phyloP scores from a whole-genome alignment of 2,329 filamentous ascomycete genomes.

The Simplicillium aogashimaense region DNA sequence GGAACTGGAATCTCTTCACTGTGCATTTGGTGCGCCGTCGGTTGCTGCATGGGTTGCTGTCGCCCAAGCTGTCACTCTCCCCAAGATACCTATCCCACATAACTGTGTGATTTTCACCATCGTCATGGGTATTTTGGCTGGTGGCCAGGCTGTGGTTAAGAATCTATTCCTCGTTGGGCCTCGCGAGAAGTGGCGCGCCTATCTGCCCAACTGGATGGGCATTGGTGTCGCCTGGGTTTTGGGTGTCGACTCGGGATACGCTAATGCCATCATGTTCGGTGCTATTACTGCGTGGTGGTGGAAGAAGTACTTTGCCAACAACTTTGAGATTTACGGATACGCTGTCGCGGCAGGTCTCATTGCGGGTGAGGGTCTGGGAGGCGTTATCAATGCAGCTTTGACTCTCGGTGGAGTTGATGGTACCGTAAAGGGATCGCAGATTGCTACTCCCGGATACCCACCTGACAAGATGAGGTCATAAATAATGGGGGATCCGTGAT shows the following conservation, averaged over 20 bases:
- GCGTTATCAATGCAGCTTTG: constrained; percentile 37
- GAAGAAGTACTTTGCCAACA: constrained; percentile 32
- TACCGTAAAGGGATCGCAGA: constrained; percentile 2
- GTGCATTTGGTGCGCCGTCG: constrained; percentile 51
- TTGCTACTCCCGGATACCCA: constrained; percentile 7
- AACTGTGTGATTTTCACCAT: constrained; percentile 40
- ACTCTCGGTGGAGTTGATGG: constrained; percentile 13
- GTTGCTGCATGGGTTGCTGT: constrained; percentile 58
- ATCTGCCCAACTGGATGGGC: constrained; percentile 45
- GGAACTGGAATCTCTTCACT: constrained; percentile 24
- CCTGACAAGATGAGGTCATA: too few relatives aligned
- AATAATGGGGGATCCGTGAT: too few relatives aligned
- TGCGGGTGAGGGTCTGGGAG: constrained; percentile 46
- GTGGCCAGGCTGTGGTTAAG: constrained; percentile 31
- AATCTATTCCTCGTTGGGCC: constrained; percentile 36
- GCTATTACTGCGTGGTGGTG: constrained; percentile 34
- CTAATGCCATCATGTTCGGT: constrained; percentile 40
- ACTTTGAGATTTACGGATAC: constrained; percentile 41
- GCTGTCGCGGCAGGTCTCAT: constrained; percentile 46
- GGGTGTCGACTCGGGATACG: constrained; percentile 35
- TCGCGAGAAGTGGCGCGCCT: constrained; percentile 34
- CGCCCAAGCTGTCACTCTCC: constrained; percentile 44
- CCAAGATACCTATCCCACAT: constrained; percentile 37
- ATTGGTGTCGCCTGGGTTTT: constrained; percentile 42
- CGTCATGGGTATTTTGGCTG: constrained; percentile 32